phyloP scores from a whole-genome alignment of 495 filamentous ascomycete species.

The Hypoxylon cercidicola region DNA sequence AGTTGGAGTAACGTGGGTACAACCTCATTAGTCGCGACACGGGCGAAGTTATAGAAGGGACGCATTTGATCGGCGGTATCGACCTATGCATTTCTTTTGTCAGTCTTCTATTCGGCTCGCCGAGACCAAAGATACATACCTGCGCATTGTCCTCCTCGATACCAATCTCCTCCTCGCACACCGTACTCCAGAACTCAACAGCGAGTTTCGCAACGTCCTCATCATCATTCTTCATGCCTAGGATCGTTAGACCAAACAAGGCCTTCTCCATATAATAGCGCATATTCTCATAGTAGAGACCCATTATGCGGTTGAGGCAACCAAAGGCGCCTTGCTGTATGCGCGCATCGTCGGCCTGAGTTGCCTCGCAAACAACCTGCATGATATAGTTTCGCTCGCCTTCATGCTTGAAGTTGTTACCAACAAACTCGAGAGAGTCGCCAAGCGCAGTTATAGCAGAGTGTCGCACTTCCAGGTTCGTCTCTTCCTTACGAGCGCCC shows the following conservation, averaged over 20 bases:
- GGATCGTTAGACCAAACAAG: slow-evolving; percentile 95
- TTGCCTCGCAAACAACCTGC: slow-evolving; percentile 99
- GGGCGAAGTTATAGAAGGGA: slow-evolving; percentile 90
- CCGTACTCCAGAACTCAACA: slow-evolving; percentile 99
- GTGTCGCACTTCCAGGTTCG: slow-evolving; percentile 86
- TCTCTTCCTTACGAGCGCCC: slow-evolving; percentile 94
- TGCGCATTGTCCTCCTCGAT: slow-evolving; percentile 97
- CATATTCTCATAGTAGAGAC: slow-evolving; percentile 98
- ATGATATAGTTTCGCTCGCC: slow-evolving; percentile 99
- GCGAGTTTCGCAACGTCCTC: slow-evolving; percentile 98
- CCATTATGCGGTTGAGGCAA: slow-evolving; percentile 98
- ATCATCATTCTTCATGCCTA: slow-evolving; percentile 97
- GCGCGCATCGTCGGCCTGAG: slow-evolving; percentile 85
- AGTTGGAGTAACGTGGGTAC: slow-evolving; percentile 89
- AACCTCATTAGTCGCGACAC: slow-evolving; percentile 89
- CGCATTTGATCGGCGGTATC: slow-evolving; percentile 82
- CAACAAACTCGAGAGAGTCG: slow-evolving; percentile 97
- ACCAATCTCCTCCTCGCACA: slow-evolving; percentile 96
- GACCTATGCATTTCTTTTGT: slow-evolving; percentile 56
- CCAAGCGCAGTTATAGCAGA: slow-evolving; percentile 93
- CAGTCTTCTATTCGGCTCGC: slow-evolving; percentile 25
- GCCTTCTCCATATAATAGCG: slow-evolving; percentile 99
- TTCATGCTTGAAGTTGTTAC: slow-evolving; percentile 98
- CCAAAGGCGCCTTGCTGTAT: slow-evolving; percentile 97
- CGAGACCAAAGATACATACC: slow-evolving; percentile 59